Evolutionary conservation across 768 basidiomycete species (phyloP).

Genomic region (Serendipita indica): DNA sequence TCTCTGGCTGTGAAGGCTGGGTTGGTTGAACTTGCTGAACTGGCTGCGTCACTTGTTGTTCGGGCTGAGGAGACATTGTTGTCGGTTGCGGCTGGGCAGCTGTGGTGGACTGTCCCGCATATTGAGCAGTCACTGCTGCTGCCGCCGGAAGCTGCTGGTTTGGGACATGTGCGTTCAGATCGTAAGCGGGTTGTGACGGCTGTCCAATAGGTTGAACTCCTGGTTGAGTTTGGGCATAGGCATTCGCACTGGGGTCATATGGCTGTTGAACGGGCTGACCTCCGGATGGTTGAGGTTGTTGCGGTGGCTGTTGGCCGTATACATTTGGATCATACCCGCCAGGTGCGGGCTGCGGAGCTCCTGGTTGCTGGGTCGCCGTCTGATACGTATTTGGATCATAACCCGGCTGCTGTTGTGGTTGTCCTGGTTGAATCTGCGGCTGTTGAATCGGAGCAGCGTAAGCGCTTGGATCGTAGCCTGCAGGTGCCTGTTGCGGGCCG

Average conservation of each 20-base stretch:
- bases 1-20: slow-evolving; percentile 20
- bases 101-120: slow-evolving; percentile 1
- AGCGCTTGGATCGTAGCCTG: slow-evolving; percentile 14
- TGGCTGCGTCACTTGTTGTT: slow-evolving; percentile 20
- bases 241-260: slow-evolving; percentile 20
- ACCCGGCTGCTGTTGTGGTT: slow-evolving; percentile 13
- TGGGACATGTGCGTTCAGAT: slow-evolving; percentile 17
- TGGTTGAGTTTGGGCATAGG: slow-evolving; percentile 21
- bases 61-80: slow-evolving; percentile 16
- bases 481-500: slow-evolving; percentile 15
- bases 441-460: slow-evolving; percentile 10
- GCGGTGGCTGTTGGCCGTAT: slow-evolving; percentile 1
- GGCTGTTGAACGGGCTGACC: slow-evolving; percentile 20
- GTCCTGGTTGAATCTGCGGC: slow-evolving; percentile 8
- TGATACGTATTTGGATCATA: slow-evolving; percentile 15
- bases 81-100: slow-evolving; percentile 1
- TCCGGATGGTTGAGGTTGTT: slow-evolving; percentile 13
- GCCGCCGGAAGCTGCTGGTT: slow-evolving; percentile 14
- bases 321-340: slow-evolving; percentile 11
- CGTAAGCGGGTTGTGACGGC: slow-evolving; percentile 22
- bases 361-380: slow-evolving; percentile 14
- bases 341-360: slow-evolving; percentile 18
- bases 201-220: slow-evolving; percentile 21
- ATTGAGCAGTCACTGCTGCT: slow-evolving; percentile 20
- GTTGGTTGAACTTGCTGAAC: slow-evolving; percentile 25